Base-by-base conservation (phyloP, 2,329 filamentous ascomycete species). In the Biscogniauxia sp. region DNA sequence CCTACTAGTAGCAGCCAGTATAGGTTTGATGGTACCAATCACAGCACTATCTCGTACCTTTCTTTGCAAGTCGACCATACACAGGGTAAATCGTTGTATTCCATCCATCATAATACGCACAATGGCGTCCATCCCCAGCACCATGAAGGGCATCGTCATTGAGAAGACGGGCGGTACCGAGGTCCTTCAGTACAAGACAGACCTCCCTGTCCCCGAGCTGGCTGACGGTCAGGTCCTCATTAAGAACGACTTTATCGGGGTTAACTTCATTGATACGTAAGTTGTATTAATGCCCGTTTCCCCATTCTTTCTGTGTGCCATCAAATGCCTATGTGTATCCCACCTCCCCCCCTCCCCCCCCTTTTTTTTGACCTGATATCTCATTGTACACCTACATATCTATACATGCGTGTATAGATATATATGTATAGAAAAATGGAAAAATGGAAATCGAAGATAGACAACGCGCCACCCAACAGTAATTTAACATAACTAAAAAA, bases 231-330 rank as follows among this genome's bases (percentile, higher is more conserved):
- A 96, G 67, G 76, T 97, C 20, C 84, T 97, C 3, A 85, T 97
- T 61, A 90, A 89, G 76, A 96, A 96, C 76, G 85, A 88, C 65
- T 90, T 85, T 73, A 82, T 89, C 54, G 93, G 93, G 61, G 80
- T 97, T 63, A 97, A 97, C 78, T 97, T 85, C 78, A 96, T 97
- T 70, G 93, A 97, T 76, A 96, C 80, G 83, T 87, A 75, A 69
- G 77, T 66, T 56, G 50, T 57, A 5, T 5, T 32, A 7, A 9
- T 7, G 28, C 28, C 9, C 28, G 6, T 32, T 32, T 23, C 23
- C 28, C 7, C 28, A 32, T 32, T 3, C 3, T 32, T 32, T 32
- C 11, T 32, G 6, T 32, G 9, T 32, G 28, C 9, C 4, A 23
- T 23, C 23, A 23, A 5, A 2, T 23, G 5, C 23, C 5, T 23